Evolutionary conservation across 116 monocot species (phyloP), one percentile per base, ranked within the genome.

Genomic region (Phalaenopsis hybrid): DNA sequence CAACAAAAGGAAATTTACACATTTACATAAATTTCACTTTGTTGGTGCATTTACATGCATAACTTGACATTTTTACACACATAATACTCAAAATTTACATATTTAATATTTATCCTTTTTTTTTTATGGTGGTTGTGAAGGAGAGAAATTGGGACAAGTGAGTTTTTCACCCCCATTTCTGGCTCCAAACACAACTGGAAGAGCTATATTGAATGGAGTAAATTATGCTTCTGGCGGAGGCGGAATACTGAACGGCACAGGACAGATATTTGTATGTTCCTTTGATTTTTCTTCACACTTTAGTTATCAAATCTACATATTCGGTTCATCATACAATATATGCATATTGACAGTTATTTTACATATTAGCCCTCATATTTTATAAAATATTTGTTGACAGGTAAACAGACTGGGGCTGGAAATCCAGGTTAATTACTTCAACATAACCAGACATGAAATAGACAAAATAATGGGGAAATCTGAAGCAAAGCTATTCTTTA

Each of bases 141-240:
- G 96, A 58, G 94, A 96, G 33, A 49, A 84, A 73, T 51, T 96
- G 51, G 94, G 94, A 34, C 86, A 90, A 46, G 6, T 41, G 68
- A 70, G 74, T n/a, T 96, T 87, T 31, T 87, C 96, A 46, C 79
- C 77, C 16, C 94, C 94, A 57, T 96, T 96, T 75, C 81, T 94
- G 6, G 85, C 92, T 0, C 96, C 96, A 13, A 92, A 92, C 75
- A 89, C 94, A n/a, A 89, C 89, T 0, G 96, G 96, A 13, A 23
- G 68, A 4, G 84, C 82, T 37, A 84, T 96, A 45, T 44, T 96
- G 23, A 80, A 92, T 55, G 96, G 94, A 17, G 96, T 96, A 13
- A 96, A 96, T 76, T 96, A 93, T 76, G 96, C 96, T 15, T 96
- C 96, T 5, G 96, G 96, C 8, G 96, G 96, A 44, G 96, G 86